These are phyloP conservation scores for Stenogyne calaminthoides DNA, from an alignment of 305 asterid species.

Conservation along the genomic window DNA sequence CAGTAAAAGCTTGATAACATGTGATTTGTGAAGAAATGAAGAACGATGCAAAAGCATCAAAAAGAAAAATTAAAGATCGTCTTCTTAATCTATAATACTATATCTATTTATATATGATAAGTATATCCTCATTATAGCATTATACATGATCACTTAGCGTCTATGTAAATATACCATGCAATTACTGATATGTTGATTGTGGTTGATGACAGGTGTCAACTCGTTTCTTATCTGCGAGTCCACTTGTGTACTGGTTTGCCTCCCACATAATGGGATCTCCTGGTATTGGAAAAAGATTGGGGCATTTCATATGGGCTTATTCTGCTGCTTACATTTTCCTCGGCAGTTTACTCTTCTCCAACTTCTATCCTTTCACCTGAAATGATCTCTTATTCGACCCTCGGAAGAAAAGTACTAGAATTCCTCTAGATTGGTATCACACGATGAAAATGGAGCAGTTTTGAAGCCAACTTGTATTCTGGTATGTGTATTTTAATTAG, in stretches of 20 bases:
- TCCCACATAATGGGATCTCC: conserved; percentile 53
- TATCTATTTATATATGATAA: neutral
- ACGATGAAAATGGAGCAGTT: conserved; percentile 1
- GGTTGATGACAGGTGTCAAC: conserved; percentile 67
- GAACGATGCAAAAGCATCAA: neutral
- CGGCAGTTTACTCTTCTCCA: conserved; percentile 88
- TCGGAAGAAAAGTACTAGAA: neutral
- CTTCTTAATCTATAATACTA: neutral
- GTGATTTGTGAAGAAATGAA: neutral
- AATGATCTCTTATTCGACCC: neutral
- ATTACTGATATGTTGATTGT: conserved; percentile 5
- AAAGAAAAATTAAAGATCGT: neutral
- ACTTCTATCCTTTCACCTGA: conserved; percentile 97
- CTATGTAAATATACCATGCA: neutral
- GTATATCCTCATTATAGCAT: neutral
- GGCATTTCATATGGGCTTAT: conserved; percentile 74
- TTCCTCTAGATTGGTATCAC: neutral
- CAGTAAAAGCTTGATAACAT: neutral
- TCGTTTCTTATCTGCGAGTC: conserved; percentile 81
- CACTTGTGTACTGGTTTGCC: conserved; percentile 64
- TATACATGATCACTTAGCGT: too few relatives aligned
- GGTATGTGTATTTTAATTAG: neutral
- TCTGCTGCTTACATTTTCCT: conserved; percentile 73
- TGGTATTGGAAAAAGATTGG: conserved; percentile 59
- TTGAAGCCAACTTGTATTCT: neutral